Base-by-base conservation (phyloP, 1,284 basidiomycete genomes). In the Ganoderma leucocontextum region DNA sequence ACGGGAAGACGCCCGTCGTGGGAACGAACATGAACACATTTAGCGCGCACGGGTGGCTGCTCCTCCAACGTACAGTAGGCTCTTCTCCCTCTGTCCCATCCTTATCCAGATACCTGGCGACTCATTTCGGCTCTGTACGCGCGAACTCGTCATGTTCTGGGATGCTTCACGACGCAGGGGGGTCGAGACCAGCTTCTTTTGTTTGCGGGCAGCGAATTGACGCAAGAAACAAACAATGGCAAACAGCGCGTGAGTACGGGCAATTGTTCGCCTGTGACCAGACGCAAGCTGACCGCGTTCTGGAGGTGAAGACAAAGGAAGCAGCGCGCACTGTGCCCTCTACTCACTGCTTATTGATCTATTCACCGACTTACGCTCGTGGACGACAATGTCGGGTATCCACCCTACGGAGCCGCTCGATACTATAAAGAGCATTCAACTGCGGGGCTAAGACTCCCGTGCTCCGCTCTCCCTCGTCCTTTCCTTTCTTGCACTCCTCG, bases 361-460 rank as follows among this genome's bases (percentile, higher is more conserved):
- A 63, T 63, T 65, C 63, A 65, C 62, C 9, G 42, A 52, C 53
- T 35, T 53, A 63, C 60, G 38, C 63, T 52, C 65, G 69, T 68
- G 70, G 66, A 52, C 70, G 69, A 73, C 75, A 76, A 75, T 76
- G 74, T 71, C 64, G n/a, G 47, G 44, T 64, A 64, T 44, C 60
- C 62, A 60, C 39, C 63, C 35, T 42, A 47, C 59, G 44, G 29
- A 60, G 47, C 55, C 67, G 65, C 62, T 52, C 33, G 60, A 58
- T 68, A 64, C 63, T 80, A 79, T 81, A 82, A 80, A 78, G 73
- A 60, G 60, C 33, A 59, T 60, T 70, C 74, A 70, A 64, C 70
- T 67, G 63, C 64, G 67, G 64, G 64, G 62, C 65, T 70, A 63
- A 53, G 57, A 64, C 69, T 64, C 68, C 58, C 70, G 68, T 71